phyloP scores from a whole-genome alignment of 257 asterid species.

The Anisodus tanguticus region DNA sequence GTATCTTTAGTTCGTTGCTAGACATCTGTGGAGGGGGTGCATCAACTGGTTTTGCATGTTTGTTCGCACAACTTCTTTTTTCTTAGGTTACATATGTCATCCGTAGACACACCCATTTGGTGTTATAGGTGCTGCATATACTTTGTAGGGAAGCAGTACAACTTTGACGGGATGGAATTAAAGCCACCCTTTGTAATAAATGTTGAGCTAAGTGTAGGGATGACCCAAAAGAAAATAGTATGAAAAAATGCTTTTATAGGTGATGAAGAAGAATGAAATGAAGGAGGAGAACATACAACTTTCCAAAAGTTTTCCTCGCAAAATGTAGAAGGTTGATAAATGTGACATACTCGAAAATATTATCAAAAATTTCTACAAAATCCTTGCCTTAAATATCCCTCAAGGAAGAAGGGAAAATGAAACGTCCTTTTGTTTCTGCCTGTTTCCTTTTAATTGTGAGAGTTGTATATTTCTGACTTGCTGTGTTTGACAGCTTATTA shows the following conservation, averaged over 20 bases:
- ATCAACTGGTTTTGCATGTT: neutral
- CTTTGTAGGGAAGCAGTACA: neutral
- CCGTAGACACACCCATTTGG: conserved; percentile 10
- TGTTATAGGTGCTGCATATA: conserved; percentile 16
- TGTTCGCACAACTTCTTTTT: neutral
- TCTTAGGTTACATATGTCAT: neutral
- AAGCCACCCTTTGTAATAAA: neutral
- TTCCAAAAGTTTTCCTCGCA: neutral
- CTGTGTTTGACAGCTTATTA: conserved; percentile 11
- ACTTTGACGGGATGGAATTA: neutral
- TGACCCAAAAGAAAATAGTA: neutral
- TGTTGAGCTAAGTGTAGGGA: neutral
- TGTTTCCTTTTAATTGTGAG: neutral
- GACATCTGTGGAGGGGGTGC: conserved; percentile 7
- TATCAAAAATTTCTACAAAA: neutral
- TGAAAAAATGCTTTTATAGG: neutral
- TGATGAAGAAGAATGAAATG: conserved; percentile 19
- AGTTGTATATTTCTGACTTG: neutral
- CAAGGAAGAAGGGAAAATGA: neutral
- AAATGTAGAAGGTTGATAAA: neutral
- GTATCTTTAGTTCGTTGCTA: neutral
- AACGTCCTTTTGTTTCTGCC: neutral
- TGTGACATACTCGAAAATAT: neutral
- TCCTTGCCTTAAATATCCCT: neutral
- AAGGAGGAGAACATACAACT: conserved; percentile 8